phyloP scores from a whole-genome alignment of 768 basidiomycete genomes.

The Exsudoporus frostii region DNA sequence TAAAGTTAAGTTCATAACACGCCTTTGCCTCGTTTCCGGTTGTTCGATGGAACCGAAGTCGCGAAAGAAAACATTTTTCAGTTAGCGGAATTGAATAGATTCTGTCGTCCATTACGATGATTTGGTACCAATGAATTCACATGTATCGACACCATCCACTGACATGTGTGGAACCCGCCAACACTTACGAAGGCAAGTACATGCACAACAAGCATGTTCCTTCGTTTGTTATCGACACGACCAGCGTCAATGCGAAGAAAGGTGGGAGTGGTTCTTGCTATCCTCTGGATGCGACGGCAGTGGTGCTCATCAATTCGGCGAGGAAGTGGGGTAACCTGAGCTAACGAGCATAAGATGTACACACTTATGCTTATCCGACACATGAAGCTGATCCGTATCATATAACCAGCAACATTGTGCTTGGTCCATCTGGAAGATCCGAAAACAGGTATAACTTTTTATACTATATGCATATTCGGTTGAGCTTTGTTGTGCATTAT shows the following conservation, averaged over 20 bases:
- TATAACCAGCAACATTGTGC: not conserved
- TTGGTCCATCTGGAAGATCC: not conserved
- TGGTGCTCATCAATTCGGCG: not conserved
- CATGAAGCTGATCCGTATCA: slow-evolving; percentile 6
- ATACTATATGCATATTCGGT: too few species aligned
- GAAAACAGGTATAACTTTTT: not conserved
- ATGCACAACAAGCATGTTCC: not conserved
- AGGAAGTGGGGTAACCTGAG: not conserved
- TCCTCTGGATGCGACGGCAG: not conserved
- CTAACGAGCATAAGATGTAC: not conserved
- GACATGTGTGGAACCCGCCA: not conserved
- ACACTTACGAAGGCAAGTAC: not conserved
- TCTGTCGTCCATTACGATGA: not conserved
- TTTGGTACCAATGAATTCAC: not conserved
- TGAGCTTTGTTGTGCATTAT: too few species aligned
- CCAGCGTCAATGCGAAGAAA: not conserved
- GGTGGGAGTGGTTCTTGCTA: not conserved
- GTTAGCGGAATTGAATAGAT: slow-evolving; percentile 1
- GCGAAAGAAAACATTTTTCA: not conserved
- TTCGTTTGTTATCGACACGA: not conserved
- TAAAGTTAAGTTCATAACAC: slow-evolving; percentile 23
- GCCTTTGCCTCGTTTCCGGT: slow-evolving; percentile 24
- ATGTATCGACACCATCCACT: not conserved
- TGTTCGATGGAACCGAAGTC: slow-evolving; percentile 15
- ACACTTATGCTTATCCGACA: not conserved